These are phyloP conservation scores for Ampelocalamus luodianensis DNA, from an alignment of 176 grass and related monocot species.

Conservation along the genomic window DNA sequence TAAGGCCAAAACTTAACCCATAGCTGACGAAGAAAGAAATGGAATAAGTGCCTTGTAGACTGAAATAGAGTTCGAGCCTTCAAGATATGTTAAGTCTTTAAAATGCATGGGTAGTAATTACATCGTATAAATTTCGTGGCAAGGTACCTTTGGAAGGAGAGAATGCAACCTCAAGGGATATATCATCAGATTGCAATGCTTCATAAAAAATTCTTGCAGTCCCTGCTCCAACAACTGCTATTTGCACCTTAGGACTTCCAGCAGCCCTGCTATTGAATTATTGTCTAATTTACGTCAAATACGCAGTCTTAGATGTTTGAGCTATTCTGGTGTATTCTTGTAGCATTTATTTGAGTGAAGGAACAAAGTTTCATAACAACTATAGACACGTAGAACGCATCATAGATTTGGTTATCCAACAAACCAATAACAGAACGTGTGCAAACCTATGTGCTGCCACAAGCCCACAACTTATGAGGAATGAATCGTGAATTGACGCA, in stretches of 20 bases:
- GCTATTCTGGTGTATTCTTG: background rate
- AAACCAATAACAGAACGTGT: background rate
- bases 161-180: conserved; percentile 83
- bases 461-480: conserved; percentile 26
- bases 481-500: background rate
- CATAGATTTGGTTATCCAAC: conserved; percentile 17
- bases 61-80: background rate
- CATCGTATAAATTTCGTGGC: background rate
- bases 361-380: background rate
- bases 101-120: background rate
- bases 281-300: conserved; percentile 10
- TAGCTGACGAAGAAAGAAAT: conserved; percentile 57
- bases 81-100: background rate
- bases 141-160: conserved; percentile 91
- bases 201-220: conserved; percentile 78
- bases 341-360: background rate
- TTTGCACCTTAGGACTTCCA: conserved; percentile 84
- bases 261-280: conserved; percentile 58
- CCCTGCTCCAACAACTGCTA: conserved; percentile 85
- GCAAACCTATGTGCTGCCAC: conserved; percentile 3
- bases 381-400: background rate
- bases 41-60: background rate
- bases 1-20: conserved; percentile 72
- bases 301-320: background rate
- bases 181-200: conserved; percentile 43